A percentile compares a stretch with the other conserved stretches of the same genome.
phyloP scores from a whole-genome alignment of 2,329 filamentous ascomycete species.

The Aspergillus spinulosporus region DNA sequence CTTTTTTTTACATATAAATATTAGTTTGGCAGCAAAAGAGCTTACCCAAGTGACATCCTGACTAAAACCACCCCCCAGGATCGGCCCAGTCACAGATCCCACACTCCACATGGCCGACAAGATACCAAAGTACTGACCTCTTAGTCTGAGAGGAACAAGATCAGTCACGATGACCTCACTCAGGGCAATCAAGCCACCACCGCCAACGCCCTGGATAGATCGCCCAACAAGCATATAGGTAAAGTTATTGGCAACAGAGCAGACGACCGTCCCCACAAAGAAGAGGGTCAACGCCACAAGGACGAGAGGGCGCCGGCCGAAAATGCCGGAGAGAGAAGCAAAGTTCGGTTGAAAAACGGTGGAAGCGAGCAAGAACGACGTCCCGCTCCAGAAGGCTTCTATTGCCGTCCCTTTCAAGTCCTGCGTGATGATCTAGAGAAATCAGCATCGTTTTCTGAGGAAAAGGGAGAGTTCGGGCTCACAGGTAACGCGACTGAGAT shows the following conservation, averaged over 20 bases:
- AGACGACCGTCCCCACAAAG: conserved; percentile 47
- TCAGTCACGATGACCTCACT: conserved; percentile 48
- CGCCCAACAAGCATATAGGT: conserved; percentile 49
- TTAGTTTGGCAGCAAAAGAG: neutral
- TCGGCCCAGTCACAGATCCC: conserved; percentile 42
- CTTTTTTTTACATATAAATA: too few relatives aligned
- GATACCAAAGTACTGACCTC: conserved; percentile 44
- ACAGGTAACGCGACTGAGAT: conserved; percentile 18
- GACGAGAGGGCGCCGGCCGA: conserved; percentile 48
- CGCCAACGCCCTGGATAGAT: conserved; percentile 47
- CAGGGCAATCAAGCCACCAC: conserved; percentile 47
- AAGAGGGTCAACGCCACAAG: conserved; percentile 45
- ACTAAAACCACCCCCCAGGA: conserved; percentile 46
- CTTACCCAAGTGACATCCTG: conserved; percentile 38
- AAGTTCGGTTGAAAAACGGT: conserved; percentile 54
- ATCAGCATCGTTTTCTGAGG: too few relatives aligned
- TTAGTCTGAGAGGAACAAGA: conserved; percentile 43
- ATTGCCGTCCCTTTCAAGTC: conserved; percentile 38
- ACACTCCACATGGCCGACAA: conserved; percentile 43
- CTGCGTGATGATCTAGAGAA: conserved; percentile 33
- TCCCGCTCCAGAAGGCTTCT: conserved; percentile 54
- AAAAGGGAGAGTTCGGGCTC: neutral
- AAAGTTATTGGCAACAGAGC: conserved; percentile 44
- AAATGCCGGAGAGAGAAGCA: conserved; percentile 50
- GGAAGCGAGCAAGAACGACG: conserved; percentile 48